Evolutionary conservation across 2,329 filamentous ascomycete species (phyloP), one percentile per base, ranked within the genome.

Genomic region (Claviceps paspali): DNA sequence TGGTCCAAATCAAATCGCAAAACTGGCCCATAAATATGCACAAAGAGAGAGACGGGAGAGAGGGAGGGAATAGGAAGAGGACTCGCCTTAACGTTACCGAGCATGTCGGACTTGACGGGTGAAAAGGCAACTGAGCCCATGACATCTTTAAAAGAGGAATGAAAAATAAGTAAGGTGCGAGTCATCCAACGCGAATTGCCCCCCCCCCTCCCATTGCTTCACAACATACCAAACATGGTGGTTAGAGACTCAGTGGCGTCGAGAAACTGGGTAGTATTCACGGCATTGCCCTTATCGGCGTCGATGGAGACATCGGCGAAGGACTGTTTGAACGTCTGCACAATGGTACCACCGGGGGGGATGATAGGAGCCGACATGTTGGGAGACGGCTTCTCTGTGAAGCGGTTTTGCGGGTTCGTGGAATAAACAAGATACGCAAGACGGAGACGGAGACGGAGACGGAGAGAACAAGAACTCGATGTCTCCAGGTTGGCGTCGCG

Each of bases 51-150:
- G n/a, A n/a, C n/a, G n/a, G n/a, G 6, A 11, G 31, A 33, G 31
- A 33, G n/a, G 4, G n/a, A 10, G 9, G 10, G 27, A 17, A 17
- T 19, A 9, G 7, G 14, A n/a, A 9, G 23, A n/a, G 12, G 10
- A 17, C 56, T 45, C 59, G 91, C 85, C 73, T 86, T 87, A 64
- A 96, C 73, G 64, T 98, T 98, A 57, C 83, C 83, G 34, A 75
- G 60, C 67, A 98, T 82, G 61, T 98, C 91, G 48, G 64, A 81
- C 73, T 94, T 95, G 56, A 96, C 88, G 19, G 84, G 82, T 38
- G 70, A 76, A 64, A 98, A 96, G 46, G 87, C 86, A 24, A 81
- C 73, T 31, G 72, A 70, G 43, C 76, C 76, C 36, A 81, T 65
- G 39, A 70, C 61, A 56, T 80, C 76, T 79, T 22, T 9, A 2